These are phyloP conservation scores for Straminergon stramineum DNA, from an alignment of 225 moss, liverwort and hornwort species.

Conservation along the genomic window DNA sequence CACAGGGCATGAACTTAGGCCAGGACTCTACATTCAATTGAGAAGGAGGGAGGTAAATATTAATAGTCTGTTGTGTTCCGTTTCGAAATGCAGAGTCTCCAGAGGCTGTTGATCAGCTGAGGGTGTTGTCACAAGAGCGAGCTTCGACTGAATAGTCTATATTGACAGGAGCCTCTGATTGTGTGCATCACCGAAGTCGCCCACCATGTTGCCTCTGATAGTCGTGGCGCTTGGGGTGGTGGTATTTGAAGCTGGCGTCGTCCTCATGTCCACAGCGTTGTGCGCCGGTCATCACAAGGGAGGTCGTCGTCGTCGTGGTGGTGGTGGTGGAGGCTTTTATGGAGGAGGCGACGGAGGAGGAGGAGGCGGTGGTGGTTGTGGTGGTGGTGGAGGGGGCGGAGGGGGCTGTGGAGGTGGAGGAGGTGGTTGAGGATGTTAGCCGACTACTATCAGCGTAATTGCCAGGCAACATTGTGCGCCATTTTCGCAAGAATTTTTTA, in stretches of 20 bases:
- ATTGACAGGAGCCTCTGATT: background rate
- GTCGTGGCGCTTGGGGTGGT: background rate
- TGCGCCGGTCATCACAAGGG: background rate
- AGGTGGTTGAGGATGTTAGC: background rate
- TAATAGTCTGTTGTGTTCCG: background rate
- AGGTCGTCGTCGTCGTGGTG: background rate
- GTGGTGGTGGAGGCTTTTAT: background rate
- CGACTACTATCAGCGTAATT: background rate
- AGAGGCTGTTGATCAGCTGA: background rate
- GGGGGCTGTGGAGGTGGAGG: background rate
- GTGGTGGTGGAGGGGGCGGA: background rate
- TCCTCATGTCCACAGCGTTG: conserved; percentile 8
- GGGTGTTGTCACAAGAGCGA: background rate
- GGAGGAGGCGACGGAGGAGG: background rate
- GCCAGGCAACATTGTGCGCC: too few species aligned
- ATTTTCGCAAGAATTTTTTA: background rate
- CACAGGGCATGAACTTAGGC: background rate
- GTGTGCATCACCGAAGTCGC: background rate
- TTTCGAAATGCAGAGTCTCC: background rate
- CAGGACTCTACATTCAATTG: background rate
- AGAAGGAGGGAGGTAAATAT: background rate
- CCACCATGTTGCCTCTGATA: conserved; percentile 4
- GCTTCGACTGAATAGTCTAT: background rate
- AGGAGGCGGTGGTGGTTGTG: background rate
- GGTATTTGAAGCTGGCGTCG: background rate